These are phyloP conservation scores for Sporothrix sp. DNA, from an alignment of 2,329 filamentous ascomycete species.

Conservation along the genomic window DNA sequence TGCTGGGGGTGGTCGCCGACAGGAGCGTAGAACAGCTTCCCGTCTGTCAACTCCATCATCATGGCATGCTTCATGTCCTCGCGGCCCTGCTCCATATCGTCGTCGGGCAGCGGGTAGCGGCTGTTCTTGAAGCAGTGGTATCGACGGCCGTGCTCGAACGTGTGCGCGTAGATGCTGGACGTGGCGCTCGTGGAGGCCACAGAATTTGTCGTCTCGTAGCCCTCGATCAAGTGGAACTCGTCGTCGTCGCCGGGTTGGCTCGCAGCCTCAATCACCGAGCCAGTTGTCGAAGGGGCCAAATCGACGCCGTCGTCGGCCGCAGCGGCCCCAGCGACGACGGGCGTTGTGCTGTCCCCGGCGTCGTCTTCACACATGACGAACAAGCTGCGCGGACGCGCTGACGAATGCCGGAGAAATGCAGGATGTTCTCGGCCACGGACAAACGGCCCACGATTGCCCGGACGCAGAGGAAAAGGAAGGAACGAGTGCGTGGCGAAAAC, in stretches of 20 bases:
- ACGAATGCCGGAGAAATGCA: too few species aligned
- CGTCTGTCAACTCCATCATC: slow-evolving; percentile 36
- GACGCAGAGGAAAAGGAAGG: too few species aligned
- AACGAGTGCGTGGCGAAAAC: too few species aligned
- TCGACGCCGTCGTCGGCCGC: neutral
- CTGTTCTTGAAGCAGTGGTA: slow-evolving; percentile 24
- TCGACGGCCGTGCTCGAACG: slow-evolving; percentile 21
- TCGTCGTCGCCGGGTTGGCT: slow-evolving; percentile 15
- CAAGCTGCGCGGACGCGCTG: too few species aligned
- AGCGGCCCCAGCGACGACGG: neutral
- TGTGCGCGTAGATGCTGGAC: slow-evolving; percentile 21
- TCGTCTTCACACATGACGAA: slow-evolving; percentile 3
- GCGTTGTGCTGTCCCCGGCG: neutral
- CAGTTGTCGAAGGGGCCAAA: neutral
- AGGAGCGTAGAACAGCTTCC: slow-evolving; percentile 33
- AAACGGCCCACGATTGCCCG: too few species aligned
- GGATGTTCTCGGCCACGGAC: too few species aligned
- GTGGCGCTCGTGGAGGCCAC: slow-evolving; percentile 19
- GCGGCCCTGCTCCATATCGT: slow-evolving; percentile 35
- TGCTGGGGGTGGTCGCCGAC: slow-evolving; percentile 32
- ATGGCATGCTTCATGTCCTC: slow-evolving; percentile 37
- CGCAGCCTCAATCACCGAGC: slow-evolving; percentile 16
- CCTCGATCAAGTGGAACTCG: slow-evolving; percentile 18
- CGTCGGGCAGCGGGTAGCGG: slow-evolving; percentile 29
- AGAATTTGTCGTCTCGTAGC: slow-evolving; percentile 18